A percentile compares a stretch with the other conserved stretches of the same genome.
These are phyloP conservation scores for Colletotrichum brevisporum DNA, from an alignment of 2,329 filamentous ascomycete genomes.

Conservation along the genomic window DNA sequence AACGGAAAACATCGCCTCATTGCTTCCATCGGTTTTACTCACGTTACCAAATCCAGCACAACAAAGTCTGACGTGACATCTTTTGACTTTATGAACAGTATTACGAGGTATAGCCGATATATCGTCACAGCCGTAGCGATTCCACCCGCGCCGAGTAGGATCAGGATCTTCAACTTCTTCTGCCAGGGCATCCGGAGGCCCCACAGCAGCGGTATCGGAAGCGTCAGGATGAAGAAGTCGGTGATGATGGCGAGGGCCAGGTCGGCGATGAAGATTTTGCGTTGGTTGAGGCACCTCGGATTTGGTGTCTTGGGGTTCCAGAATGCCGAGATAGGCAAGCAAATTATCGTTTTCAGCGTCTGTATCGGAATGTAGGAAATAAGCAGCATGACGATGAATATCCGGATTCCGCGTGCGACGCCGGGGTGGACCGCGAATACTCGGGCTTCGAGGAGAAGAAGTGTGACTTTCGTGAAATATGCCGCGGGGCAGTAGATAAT, in stretches of 20 bases:
- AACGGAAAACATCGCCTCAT: background rate
- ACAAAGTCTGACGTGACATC: conserved; percentile 47
- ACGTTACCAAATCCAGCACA: conserved; percentile 36
- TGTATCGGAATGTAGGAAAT: conserved; percentile 47
- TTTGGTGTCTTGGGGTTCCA: conserved; percentile 44
- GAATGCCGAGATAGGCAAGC: conserved; percentile 44
- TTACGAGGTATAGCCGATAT: conserved; percentile 45
- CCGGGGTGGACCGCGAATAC: conserved; percentile 47
- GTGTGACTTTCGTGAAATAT: conserved; percentile 50
- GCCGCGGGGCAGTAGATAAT: conserved; percentile 49
- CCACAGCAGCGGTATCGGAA: conserved; percentile 52
- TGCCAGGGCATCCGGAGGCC: conserved; percentile 45
- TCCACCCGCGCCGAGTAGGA: conserved; percentile 49
- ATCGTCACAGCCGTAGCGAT: conserved; percentile 48
- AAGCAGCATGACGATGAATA: conserved; percentile 47
- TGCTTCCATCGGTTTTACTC: background rate
- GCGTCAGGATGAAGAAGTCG: conserved; percentile 50
- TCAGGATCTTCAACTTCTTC: conserved; percentile 51
- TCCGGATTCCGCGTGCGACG: conserved; percentile 46
- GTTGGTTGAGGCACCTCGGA: conserved; percentile 48
- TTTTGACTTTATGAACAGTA: conserved; percentile 43
- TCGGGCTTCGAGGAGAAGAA: conserved; percentile 50
- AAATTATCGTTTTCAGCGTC: conserved; percentile 46
- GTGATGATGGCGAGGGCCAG: conserved; percentile 50
- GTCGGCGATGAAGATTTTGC: conserved; percentile 51